Percentiles rank a stretch among this genome's conserved stretches.
Evolutionary conservation across 495 filamentous ascomycete species (phyloP).

Genomic region (Podospora anserina): DNA sequence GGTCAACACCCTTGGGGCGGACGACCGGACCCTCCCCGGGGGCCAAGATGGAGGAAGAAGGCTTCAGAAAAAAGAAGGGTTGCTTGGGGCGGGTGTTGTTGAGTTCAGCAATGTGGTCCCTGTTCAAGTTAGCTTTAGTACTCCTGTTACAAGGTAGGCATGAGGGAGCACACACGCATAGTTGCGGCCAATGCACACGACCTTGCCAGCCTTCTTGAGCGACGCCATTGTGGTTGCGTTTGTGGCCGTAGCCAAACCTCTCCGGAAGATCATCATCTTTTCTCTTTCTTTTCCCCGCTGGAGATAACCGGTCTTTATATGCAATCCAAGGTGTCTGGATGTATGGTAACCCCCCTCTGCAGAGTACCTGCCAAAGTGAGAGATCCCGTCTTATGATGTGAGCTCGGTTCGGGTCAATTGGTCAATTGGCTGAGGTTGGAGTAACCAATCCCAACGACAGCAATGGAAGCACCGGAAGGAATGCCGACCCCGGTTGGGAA

Average conservation of each 20-base stretch:
- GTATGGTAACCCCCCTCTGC: background rate
- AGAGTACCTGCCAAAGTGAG: background rate
- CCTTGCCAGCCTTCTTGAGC: slow-evolving; percentile 71
- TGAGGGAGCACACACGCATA: slow-evolving; percentile 69
- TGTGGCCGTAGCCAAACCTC: slow-evolving; percentile 43
- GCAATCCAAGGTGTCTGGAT: background rate
- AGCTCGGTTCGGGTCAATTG: background rate
- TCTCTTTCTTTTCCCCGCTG: slow-evolving; percentile 7
- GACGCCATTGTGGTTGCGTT: slow-evolving; percentile 60
- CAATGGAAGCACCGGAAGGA: background rate
- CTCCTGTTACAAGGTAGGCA: background rate
- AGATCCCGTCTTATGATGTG: background rate
- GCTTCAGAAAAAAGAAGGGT: slow-evolving; percentile 99
- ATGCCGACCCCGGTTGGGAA: background rate
- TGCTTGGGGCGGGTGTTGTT: slow-evolving; percentile 80
- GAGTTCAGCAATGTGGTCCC: slow-evolving; percentile 92
- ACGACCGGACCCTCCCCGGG: slow-evolving; percentile 79
- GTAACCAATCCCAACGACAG: background rate
- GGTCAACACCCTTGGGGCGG: slow-evolving; percentile 70
- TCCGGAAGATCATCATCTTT: slow-evolving; percentile 41
- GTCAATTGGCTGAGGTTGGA: background rate
- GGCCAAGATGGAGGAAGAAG: slow-evolving; percentile 72
- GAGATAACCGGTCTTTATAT: background rate
- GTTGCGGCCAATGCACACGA: slow-evolving; percentile 96
- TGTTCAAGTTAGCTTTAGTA: slow-evolving; percentile 37